Percentiles rank a stretch among this genome's conserved stretches.
These are phyloP conservation scores for apple (Malus domestica) DNA, from an alignment of 306 rosid genomes.

Conservation along the genomic window DNA sequence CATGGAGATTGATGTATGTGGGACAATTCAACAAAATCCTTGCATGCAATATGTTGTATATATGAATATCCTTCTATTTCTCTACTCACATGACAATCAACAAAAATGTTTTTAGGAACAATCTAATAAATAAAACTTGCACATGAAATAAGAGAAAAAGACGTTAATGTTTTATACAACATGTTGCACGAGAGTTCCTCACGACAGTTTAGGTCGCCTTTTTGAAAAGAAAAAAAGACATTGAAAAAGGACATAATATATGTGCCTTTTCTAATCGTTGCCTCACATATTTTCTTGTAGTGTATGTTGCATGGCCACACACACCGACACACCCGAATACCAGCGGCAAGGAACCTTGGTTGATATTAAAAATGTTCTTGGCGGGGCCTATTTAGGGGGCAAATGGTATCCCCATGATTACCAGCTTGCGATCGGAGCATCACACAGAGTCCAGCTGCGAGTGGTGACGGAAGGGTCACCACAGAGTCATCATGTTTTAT, in stretches of 20 bases:
- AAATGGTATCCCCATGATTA: slow-evolving; percentile 75
- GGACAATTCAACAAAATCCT: background rate
- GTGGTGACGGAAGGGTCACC: background rate
- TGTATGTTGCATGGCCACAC: background rate
- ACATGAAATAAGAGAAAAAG: background rate
- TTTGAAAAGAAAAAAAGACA: background rate
- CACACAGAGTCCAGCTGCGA: background rate
- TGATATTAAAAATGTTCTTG: slow-evolving; percentile 19
- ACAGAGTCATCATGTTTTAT: slow-evolving; percentile 21
- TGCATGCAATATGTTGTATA: background rate
- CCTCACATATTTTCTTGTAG: background rate
- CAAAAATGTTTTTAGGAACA: background rate
- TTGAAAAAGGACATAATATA: background rate
- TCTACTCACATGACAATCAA: background rate
- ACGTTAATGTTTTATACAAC: background rate
- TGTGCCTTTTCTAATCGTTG: background rate
- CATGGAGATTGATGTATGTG: background rate
- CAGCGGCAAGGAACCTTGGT: slow-evolving; percentile 1
- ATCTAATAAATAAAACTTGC: background rate
- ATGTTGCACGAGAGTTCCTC: background rate
- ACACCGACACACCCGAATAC: background rate
- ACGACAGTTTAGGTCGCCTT: background rate
- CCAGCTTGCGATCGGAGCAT: slow-evolving; percentile 53
- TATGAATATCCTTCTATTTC: background rate
- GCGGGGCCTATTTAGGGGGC: slow-evolving; percentile 61